A percentile compares a stretch with the other conserved stretches of the same genome.
Conservation (phyloP, 208 protist genomes). For the Sergeia podlipaevii region DNA sequence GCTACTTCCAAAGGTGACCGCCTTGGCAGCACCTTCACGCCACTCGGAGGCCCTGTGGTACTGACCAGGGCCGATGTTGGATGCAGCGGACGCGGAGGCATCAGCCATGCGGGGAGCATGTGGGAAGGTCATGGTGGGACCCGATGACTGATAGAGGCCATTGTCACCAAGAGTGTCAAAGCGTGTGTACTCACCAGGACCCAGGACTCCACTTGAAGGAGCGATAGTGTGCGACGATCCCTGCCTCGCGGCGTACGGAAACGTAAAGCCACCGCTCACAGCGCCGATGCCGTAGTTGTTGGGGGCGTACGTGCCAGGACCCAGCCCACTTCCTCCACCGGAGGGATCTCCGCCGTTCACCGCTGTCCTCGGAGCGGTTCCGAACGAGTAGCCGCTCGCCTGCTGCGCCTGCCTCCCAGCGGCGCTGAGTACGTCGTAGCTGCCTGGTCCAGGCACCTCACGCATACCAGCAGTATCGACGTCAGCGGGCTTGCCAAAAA, state of each 20-base stretch:
- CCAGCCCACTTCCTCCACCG: conserved; percentile 4
- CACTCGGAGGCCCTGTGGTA: conserved; percentile 11
- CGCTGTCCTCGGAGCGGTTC: background rate
- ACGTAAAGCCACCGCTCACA: conserved; percentile 19
- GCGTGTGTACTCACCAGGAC: no score
- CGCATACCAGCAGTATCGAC: background rate
- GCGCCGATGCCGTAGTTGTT: conserved; percentile 2
- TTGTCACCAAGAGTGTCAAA: no score
- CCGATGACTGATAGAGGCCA: no score
- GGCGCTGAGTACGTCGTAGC: conserved; percentile 21
- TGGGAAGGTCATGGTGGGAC: no score
- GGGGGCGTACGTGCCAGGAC: conserved; percentile 31
- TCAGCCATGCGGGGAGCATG: no score
- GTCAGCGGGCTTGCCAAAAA: background rate
- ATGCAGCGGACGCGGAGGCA: no score
- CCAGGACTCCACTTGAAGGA: no score
- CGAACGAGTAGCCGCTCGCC: conserved; percentile 5
- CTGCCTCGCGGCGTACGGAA: conserved; percentile 18
- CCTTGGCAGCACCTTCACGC: background rate
- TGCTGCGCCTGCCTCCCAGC: background rate
- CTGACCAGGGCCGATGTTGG: conserved; percentile 12
- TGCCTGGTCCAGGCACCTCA: conserved; percentile 21
- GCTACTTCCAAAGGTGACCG: background rate
- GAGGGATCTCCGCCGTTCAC: background rate
- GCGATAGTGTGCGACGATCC: no score